Evolutionary conservation across 108 stramenopile species (phyloP).

Genomic region (Aurantiochytrium sp.): DNA sequence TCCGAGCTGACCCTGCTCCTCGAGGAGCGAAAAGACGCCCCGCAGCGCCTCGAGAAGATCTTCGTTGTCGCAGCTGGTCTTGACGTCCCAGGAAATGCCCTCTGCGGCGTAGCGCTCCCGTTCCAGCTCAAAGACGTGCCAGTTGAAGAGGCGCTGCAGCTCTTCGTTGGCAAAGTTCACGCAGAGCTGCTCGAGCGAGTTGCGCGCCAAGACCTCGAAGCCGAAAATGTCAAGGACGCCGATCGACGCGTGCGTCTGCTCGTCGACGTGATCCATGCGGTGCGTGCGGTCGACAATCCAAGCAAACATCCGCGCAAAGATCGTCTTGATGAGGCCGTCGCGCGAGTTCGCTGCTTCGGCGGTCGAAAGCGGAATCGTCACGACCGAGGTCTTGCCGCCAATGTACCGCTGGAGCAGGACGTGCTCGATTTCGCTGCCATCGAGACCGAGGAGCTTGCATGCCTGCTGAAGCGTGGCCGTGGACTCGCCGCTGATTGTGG

Average conservation of each 20-base stretch:
- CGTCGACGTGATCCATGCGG: neutral
- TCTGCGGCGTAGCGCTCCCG: constrained; percentile 34
- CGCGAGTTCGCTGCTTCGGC: constrained; percentile 52
- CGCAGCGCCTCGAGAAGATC: constrained; percentile 55
- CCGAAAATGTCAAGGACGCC: constrained; percentile 57
- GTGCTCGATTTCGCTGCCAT: neutral
- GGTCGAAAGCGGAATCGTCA: constrained; percentile 45
- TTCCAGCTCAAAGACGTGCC: constrained; percentile 50
- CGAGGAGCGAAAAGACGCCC: constrained; percentile 53
- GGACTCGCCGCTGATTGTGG: neutral
- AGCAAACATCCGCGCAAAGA: constrained; percentile 34
- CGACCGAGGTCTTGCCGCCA: constrained; percentile 30
- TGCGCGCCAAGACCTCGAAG: constrained; percentile 35
- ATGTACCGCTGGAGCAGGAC: constrained; percentile 26
- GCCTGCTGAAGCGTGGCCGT: neutral
- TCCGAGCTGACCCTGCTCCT: constrained; percentile 38
- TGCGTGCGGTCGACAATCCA: constrained; percentile 31
- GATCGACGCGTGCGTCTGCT: constrained; percentile 46
- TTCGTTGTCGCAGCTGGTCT: constrained; percentile 57
- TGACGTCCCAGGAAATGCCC: constrained; percentile 37
- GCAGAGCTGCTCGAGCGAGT: constrained; percentile 41
- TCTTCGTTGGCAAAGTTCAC: constrained; percentile 43
- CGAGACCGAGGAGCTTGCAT: neutral
- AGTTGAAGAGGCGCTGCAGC: constrained; percentile 48
- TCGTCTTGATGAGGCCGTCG: constrained; percentile 41